Evolutionary conservation across 768 basidiomycete species (phyloP), one percentile per base, ranked within the genome.

Genomic region (Auricularia sp.): DNA sequence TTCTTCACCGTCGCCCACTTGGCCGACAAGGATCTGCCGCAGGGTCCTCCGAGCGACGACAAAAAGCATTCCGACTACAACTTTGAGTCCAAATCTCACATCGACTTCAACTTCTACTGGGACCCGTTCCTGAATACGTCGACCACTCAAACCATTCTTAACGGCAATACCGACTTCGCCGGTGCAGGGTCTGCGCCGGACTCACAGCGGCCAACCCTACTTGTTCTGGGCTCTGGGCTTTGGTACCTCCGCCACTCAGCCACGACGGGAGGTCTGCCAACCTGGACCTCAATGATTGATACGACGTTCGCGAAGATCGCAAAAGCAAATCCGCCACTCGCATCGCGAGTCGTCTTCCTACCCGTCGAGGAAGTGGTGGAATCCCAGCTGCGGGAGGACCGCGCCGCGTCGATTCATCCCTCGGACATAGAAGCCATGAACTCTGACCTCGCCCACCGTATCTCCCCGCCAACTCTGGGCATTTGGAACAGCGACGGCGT

Each of bases 351-450:
- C 51, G 81, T 94, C 29, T 78, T 95, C 59, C 78, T 95, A 21
- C 93, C 93, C 3, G 83, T 95, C 23, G 84, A 89, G 69, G 81
- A 87, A 54, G 78, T 91, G 12, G 77, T 89, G n/a, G 68, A 81
- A 43, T 80, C 82, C 12, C 88, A 88, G 71, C 76, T 97, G 34
- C 81, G 84, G 0, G 72, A 77, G 2, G 84, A 86, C 35, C 82
- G 91, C 63, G 83, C 84, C 5, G 70, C 77, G 34, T 87, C 86
- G 10, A 89, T 97, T 79, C 83, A 83, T 64, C 79, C 84, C 33
- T 82, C 87, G 14, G 91, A 94, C 70, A 87, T 95, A 64, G 88
- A 92, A 69, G 90, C 88, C 47, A 94, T 97, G 92, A 96, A 97
- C 73, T 87, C 88, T 2, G 88, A 91, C 72, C 79, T 94, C 61